These are phyloP conservation scores for Citrus hindsii DNA, from an alignment of 345 rosid species.

Conservation along the genomic window DNA sequence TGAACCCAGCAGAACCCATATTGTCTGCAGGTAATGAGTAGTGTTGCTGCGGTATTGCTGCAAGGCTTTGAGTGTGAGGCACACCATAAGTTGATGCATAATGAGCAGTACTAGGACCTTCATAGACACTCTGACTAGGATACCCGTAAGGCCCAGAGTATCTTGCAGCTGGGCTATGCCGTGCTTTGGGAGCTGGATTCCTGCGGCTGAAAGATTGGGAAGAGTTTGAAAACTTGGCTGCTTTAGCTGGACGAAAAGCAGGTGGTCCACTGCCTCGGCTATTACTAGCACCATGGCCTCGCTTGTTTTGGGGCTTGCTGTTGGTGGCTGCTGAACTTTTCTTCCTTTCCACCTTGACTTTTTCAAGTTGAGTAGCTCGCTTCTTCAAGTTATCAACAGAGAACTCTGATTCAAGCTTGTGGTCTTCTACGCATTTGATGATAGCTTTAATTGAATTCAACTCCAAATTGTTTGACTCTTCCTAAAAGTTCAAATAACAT, in stretches of 20 bases:
- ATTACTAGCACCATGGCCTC: conserved; percentile 25
- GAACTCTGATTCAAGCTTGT: conserved; percentile 49
- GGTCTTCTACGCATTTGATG: conserved; percentile 59
- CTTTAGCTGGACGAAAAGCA: conserved; percentile 44
- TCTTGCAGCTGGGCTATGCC: conserved; percentile 46
- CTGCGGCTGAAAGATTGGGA: conserved; percentile 32
- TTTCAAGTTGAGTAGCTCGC: conserved; percentile 43
- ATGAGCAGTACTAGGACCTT: conserved; percentile 22
- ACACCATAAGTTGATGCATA: conserved; percentile 30
- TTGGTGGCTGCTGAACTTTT: conserved; percentile 30
- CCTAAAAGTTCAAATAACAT: conserved; percentile 33
- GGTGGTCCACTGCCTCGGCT: conserved; percentile 30
- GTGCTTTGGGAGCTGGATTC: conserved; percentile 33
- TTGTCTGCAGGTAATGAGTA: conserved; percentile 30
- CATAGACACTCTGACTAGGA: conserved; percentile 39
- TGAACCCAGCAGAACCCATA: conserved; percentile 22
- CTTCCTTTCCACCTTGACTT: conserved; percentile 41
- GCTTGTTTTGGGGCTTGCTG: conserved; percentile 41
- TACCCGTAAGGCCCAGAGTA: conserved; percentile 36
- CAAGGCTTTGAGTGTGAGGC: conserved; percentile 34
- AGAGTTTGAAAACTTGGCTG: conserved; percentile 35
- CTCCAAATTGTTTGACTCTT: conserved; percentile 43
- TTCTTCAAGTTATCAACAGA: conserved; percentile 38
- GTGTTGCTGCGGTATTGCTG: conserved; percentile 36
- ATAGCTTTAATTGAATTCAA: conserved; percentile 47